Conservation (phyloP, 1,284 basidiomycete species). For the Trichosporon faecale region DNA sequence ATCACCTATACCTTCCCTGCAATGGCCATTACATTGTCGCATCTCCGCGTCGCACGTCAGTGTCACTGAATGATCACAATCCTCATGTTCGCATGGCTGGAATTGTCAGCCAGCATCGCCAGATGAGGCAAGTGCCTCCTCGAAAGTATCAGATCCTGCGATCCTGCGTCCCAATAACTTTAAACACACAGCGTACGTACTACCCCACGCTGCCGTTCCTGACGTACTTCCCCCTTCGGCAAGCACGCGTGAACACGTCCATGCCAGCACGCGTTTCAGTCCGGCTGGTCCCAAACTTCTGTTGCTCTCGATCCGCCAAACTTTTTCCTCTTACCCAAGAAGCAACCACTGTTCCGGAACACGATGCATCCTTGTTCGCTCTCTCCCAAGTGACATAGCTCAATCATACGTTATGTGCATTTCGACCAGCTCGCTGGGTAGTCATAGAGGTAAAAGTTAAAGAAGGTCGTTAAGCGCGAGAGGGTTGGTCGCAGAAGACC, state of each 20-base stretch:
- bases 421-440: constrained; percentile 26
- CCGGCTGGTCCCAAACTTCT: background rate
- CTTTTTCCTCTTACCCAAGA: background rate
- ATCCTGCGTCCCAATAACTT: background rate
- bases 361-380: background rate
- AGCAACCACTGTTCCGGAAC: background rate
- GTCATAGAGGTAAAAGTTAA: constrained; percentile 24
- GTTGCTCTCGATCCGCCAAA: too few relatives aligned
- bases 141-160: background rate
- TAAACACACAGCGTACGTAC: background rate
- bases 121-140: background rate
- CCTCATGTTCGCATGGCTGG: background rate
- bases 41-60: background rate
- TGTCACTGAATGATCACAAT: too few relatives aligned
- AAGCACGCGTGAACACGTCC: background rate
- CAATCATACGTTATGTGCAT: constrained; percentile 29
- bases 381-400: background rate
- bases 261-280: constrained; percentile 8
- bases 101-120: background rate
- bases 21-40: background rate
- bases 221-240: background rate
- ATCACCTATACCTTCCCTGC: background rate
- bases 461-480: constrained; percentile 26
- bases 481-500: constrained; percentile 24
- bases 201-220: background rate